Base-by-base conservation (phyloP, 73 alveolate genomes). In the Urostyla sp. region DNA sequence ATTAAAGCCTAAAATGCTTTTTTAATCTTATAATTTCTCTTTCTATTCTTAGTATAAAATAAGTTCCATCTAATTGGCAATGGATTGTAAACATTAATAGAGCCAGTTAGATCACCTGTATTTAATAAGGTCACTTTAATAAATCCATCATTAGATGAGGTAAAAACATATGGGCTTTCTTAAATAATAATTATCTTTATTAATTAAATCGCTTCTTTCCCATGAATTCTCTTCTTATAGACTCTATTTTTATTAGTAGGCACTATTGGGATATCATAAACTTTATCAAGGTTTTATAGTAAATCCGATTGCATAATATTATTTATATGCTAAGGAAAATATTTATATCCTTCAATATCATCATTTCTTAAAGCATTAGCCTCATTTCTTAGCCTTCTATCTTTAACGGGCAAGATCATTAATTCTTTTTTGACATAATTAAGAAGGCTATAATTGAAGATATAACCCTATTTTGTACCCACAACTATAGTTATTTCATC, bases 61-160 rank as follows among this genome's bases (percentile, higher is more conserved):
- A 77, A 13, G 21, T 77, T 77, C 89, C 89, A 77, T 45, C 30
- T 60, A 13, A 59, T 72, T n/a, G 89, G 89, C 0, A 77, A 51
- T 16, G 89, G 89, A 45, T 77, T 77, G 35, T 50, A 38, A 23
- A 77, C 61, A 44, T 77, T 77, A 0, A 72, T 49, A 1, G 89
- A 37, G 48, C 89, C 73, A 2, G 45, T 26, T 0, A 77, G 18
- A 37, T 60, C 53, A 15, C 89, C 80, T 13, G 32, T 55, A 18
- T 40, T 21, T 27, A 63, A 10, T 13, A 43, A 43, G 30, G 52
- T 20, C 24, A 77, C 21, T 60, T 77, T 77, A 8, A 77, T 50
- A 43, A 31, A 45, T 20, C 89, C 89, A 60, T 77, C 89, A 6
- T 56, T 38, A n/a, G 80, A 55, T 10, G 73, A 60, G 10, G 81